Evolutionary conservation across 2,329 filamentous ascomycete genomes (phyloP).

Genomic region (Epichloe baconii): DNA sequence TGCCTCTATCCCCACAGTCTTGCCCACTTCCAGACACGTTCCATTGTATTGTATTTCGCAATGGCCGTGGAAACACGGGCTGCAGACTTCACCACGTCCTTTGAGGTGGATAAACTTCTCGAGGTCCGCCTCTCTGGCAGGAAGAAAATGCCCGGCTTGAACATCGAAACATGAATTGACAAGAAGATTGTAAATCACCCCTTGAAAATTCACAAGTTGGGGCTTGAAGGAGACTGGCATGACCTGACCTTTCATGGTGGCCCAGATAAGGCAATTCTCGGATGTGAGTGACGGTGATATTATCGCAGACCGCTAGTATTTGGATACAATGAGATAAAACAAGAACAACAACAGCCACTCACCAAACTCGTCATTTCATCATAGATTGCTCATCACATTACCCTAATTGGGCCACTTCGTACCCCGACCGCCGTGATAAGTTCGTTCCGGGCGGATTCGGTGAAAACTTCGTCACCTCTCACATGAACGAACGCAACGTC

Average conservation of each 20-base stretch:
- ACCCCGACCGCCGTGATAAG: slow-evolving; percentile 34
- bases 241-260: slow-evolving; percentile 49
- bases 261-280: slow-evolving; percentile 49
- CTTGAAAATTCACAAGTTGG: slow-evolving; percentile 32
- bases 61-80: slow-evolving; percentile 2
- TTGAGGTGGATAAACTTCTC: slow-evolving; percentile 35
- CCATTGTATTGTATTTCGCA: not conserved
- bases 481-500: slow-evolving; percentile 50
- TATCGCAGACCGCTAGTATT: not conserved
- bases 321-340: no score
- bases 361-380: not conserved
- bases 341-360: no score
- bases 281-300: slow-evolving; percentile 26
- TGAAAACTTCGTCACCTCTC: slow-evolving; percentile 46
- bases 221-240: slow-evolving; percentile 47
- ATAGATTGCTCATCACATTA: slow-evolving; percentile 50
- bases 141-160: slow-evolving; percentile 38
- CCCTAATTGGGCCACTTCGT: slow-evolving; percentile 36
- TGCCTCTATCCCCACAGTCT: no score
- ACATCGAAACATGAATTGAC: slow-evolving; percentile 43
- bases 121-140: slow-evolving; percentile 45
- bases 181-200: slow-evolving; percentile 32
- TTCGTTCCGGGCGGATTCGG: slow-evolving; percentile 49
- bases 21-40: not conserved
- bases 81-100: slow-evolving; percentile 26